Percentiles rank a stretch among this genome's conserved stretches.
These are phyloP conservation scores for Phialocephala sp. DNA, from an alignment of 2,329 filamentous ascomycete species.

Conservation along the genomic window DNA sequence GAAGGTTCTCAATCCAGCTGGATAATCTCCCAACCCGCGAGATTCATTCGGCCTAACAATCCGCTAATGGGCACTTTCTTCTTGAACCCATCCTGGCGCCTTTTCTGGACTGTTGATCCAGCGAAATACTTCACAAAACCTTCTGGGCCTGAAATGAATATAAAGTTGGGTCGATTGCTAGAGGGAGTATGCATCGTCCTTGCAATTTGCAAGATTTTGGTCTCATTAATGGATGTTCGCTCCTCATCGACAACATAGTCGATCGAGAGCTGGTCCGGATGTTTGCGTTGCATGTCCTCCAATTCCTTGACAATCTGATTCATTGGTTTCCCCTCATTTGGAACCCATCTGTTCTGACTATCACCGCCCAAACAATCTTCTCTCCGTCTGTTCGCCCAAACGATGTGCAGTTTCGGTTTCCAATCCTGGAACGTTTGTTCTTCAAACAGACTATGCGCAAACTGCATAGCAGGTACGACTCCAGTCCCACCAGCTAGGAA, in stretches of 20 bases:
- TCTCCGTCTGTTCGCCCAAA: slow-evolving; percentile 79
- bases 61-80: slow-evolving; percentile 75
- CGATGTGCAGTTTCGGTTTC: slow-evolving; percentile 64
- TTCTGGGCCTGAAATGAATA: slow-evolving; percentile 90
- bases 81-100: slow-evolving; percentile 66
- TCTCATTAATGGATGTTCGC: slow-evolving; percentile 64
- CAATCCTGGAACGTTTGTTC: slow-evolving; percentile 40
- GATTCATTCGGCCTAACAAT: slow-evolving; percentile 61
- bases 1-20: slow-evolving; percentile 41
- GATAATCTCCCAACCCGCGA: slow-evolving; percentile 47
- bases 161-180: slow-evolving; percentile 52
- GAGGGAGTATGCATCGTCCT: slow-evolving; percentile 29
- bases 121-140: slow-evolving; percentile 85
- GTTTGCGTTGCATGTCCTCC: slow-evolving; percentile 61
- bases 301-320: slow-evolving; percentile 67
- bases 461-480: slow-evolving; percentile 87
- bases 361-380: slow-evolving; percentile 67
- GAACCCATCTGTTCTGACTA: background rate
- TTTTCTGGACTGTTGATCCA: slow-evolving; percentile 49
- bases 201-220: slow-evolving; percentile 51
- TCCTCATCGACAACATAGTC: slow-evolving; percentile 87
- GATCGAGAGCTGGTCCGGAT: slow-evolving; percentile 64
- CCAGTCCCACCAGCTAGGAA: slow-evolving; percentile 94
- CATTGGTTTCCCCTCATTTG: slow-evolving; percentile 32
- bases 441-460: slow-evolving; percentile 66